These are phyloP conservation scores for Brassica rapa DNA, from an alignment of 345 rosid species.

Conservation along the genomic window DNA sequence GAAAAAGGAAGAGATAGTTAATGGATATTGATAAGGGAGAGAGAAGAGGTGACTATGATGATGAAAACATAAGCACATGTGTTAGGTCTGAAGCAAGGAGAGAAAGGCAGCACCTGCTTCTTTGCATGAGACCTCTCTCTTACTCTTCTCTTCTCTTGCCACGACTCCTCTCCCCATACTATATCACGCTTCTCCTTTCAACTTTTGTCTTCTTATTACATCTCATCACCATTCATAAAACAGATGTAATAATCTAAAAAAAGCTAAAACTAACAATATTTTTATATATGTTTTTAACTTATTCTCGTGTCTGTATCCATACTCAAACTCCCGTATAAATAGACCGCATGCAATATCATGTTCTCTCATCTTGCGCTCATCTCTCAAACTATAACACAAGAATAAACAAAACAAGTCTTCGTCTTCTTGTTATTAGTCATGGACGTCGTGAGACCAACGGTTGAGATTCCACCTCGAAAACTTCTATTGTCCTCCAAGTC, in stretches of 20 bases:
- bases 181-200: conserved; percentile 24
- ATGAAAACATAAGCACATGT: conserved; percentile 39
- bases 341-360: neutral
- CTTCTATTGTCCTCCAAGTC: conserved; percentile 35
- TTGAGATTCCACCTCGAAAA: conserved; percentile 41
- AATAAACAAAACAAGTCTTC: neutral
- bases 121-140: conserved; percentile 40
- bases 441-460: conserved; percentile 39
- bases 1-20: neutral
- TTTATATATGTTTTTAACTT: conserved; percentile 16
- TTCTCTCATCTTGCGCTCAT: conserved; percentile 3
- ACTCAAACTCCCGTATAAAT: conserved; percentile 32
- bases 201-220: conserved; percentile 36
- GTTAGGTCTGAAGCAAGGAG: conserved; percentile 41
- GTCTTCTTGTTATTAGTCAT: conserved; percentile 3
- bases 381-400: conserved; percentile 15
- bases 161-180: conserved; percentile 38
- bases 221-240: conserved; percentile 11
- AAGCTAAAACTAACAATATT: conserved; percentile 4
- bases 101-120: conserved; percentile 43
- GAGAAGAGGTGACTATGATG: conserved; percentile 24
- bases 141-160: conserved; percentile 36
- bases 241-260: conserved; percentile 8
- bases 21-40: conserved; percentile 33
- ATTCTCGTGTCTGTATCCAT: conserved; percentile 25